Percentiles rank a stretch among this genome's conserved stretches.
Evolutionary conservation across 805 yeast species (phyloP).

Genomic region (Sugiyamaella americana): DNA sequence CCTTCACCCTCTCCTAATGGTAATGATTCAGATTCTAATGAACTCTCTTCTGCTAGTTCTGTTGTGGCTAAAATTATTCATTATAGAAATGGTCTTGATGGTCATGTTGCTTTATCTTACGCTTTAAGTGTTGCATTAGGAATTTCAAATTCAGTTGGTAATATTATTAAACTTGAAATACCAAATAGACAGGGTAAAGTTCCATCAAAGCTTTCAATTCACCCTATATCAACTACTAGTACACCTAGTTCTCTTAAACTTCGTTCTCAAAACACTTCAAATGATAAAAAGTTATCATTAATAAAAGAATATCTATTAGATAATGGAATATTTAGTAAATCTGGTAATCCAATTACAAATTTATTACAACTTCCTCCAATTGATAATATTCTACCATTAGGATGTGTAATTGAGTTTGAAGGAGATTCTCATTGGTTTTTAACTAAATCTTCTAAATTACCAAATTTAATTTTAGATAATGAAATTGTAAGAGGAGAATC

Average conservation of each 20-base stretch:
- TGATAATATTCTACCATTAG: slow-evolving; percentile 45
- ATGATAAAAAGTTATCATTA: slow-evolving; percentile 20
- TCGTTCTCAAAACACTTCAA: slow-evolving; percentile 13
- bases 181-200: slow-evolving; percentile 30
- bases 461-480: slow-evolving; percentile 14
- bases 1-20: not conserved
- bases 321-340: slow-evolving; percentile 16
- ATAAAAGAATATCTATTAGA: slow-evolving; percentile 9
- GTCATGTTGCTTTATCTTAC: slow-evolving; percentile 47
- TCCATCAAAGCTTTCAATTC: slow-evolving; percentile 41
- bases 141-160: slow-evolving; percentile 45
- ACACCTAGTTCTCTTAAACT: slow-evolving; percentile 17
- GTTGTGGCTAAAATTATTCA: slow-evolving; percentile 49
- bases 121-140: slow-evolving; percentile 53
- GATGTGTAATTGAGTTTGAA: slow-evolving; percentile 53
- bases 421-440: slow-evolving; percentile 37
- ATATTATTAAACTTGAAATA: slow-evolving; percentile 46
- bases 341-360: slow-evolving; percentile 36
- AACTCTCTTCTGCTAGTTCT: slow-evolving; percentile 29
- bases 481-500: slow-evolving; percentile 40
- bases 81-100: slow-evolving; percentile 28
- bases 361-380: slow-evolving; percentile 47
- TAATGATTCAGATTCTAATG: slow-evolving; percentile 4
- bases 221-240: slow-evolving; percentile 43
- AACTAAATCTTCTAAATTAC: not conserved